Percentiles rank a stretch among this genome's conserved stretches.
Conservation (phyloP, 2,329 filamentous ascomycete genomes). For the Alternaria infectoria region DNA sequence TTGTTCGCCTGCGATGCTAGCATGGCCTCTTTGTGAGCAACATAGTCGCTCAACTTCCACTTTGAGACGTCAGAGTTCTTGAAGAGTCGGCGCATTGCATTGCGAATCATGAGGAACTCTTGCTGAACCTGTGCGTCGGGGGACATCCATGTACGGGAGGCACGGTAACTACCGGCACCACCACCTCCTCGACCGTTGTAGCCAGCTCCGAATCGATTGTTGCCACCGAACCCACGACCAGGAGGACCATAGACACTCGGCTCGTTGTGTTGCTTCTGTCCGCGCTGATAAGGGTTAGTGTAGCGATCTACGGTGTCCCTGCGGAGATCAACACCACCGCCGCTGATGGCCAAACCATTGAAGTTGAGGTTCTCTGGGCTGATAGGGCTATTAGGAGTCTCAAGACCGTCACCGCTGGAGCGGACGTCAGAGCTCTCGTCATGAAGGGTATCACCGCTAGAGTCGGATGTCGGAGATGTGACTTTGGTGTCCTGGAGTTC, state of each 20-base stretch:
- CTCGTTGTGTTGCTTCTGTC: neutral
- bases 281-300: constrained; percentile 9
- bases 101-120: constrained; percentile 40
- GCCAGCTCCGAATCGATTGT: neutral
- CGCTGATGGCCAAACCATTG: constrained; percentile 11
- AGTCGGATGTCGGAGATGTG: constrained; percentile 9
- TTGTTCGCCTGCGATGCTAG: constrained; percentile 20
- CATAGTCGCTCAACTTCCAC: constrained; percentile 41
- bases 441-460: constrained; percentile 21
- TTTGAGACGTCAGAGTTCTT: constrained; percentile 40
- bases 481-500: neutral
- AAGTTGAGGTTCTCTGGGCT: constrained; percentile 21
- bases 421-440: constrained; percentile 9
- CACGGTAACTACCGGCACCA: constrained; percentile 16
- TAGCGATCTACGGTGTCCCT: constrained; percentile 8
- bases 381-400: constrained; percentile 12
- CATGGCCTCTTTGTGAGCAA: constrained; percentile 39
- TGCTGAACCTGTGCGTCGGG: constrained; percentile 32
- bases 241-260: neutral
- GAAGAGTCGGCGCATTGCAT: constrained; percentile 45
- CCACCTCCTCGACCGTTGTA: constrained; percentile 7
- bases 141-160: constrained; percentile 34
- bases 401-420: constrained; percentile 4
- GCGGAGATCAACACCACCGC: neutral
- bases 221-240: neutral